These are phyloP conservation scores for Lichtheimia ramosa DNA, from an alignment of 371 early-diverging fungal genomes.

Conservation along the genomic window DNA sequence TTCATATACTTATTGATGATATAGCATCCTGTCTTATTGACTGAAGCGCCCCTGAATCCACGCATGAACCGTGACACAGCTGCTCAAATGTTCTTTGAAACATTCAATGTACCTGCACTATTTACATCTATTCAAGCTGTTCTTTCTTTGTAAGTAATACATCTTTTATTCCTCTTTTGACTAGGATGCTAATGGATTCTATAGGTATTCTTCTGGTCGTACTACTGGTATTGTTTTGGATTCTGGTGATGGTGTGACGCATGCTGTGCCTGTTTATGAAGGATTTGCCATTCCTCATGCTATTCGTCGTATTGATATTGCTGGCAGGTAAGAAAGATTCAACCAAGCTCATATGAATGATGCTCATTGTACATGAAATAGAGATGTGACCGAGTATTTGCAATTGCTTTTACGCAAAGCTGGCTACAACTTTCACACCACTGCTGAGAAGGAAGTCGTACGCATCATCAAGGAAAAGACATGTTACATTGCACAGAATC, in stretches of 20 bases:
- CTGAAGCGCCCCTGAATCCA: constrained; percentile 95
- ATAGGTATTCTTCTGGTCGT: constrained; percentile 71
- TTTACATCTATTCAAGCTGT: constrained; percentile 96
- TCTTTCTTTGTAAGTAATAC: constrained; percentile 84
- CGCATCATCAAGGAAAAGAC: constrained; percentile 94
- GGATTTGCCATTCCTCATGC: constrained; percentile 96
- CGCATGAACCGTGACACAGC: constrained; percentile 85
- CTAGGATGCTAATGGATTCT: too few species aligned
- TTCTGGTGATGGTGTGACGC: constrained; percentile 94
- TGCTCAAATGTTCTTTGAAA: constrained; percentile 96
- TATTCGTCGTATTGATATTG: constrained; percentile 88
- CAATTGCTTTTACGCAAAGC: constrained; percentile 85
- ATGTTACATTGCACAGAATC: constrained; percentile 91
- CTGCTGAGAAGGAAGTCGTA: constrained; percentile 93
- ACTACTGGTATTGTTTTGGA: constrained; percentile 96
- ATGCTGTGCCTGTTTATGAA: constrained; percentile 94
- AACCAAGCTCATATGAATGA: not conserved
- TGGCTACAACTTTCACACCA: constrained; percentile 85
- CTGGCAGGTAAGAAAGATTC: constrained; percentile 69
- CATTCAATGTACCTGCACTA: constrained; percentile 95
- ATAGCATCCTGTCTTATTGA: constrained; percentile 93
- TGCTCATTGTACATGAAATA: constrained; percentile 5
- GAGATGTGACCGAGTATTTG: constrained; percentile 90
- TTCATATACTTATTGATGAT: not conserved
- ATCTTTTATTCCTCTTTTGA: too few species aligned